Conservation (phyloP, 1,139 yeast genomes). For the Hansenula lynferdii region DNA sequence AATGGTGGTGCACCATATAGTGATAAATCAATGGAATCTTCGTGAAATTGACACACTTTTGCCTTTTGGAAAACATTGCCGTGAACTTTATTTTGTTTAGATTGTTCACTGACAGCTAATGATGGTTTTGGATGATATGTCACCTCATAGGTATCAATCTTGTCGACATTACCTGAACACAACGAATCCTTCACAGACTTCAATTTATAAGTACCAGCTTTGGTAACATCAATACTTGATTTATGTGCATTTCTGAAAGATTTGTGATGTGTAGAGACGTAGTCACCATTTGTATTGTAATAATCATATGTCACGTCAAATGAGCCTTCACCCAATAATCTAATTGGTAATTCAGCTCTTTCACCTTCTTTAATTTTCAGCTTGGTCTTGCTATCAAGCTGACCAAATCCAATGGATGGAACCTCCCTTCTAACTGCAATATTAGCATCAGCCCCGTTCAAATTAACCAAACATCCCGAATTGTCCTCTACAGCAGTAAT, state of each 20-base stretch:
- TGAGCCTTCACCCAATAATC: constrained; percentile 44
- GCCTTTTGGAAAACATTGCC: constrained; percentile 27
- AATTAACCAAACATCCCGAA: constrained; percentile 69
- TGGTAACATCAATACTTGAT: constrained; percentile 38
- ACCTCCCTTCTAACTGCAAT: constrained; percentile 63
- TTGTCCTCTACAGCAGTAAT: constrained; percentile 66
- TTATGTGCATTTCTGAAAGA: constrained; percentile 31
- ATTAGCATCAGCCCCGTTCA: constrained; percentile 51
- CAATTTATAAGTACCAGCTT: constrained; percentile 63
- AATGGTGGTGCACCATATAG: constrained; percentile 71
- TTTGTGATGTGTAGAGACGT: constrained; percentile 21
- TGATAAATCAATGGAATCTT: constrained; percentile 43
- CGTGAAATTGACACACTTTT: constrained; percentile 44
- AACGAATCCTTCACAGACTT: constrained; percentile 56
- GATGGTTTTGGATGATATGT: constrained; percentile 55
- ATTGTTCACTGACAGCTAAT: constrained; percentile 31
- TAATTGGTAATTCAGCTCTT: constrained; percentile 51
- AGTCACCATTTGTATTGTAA: constrained; percentile 26
- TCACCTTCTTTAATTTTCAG: constrained; percentile 59
- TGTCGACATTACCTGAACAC: constrained; percentile 58
- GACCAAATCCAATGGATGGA: constrained; percentile 50
- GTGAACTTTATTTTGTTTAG: constrained; percentile 21
- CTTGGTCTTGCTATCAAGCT: constrained; percentile 25
- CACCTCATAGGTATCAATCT: constrained; percentile 35
- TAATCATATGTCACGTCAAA: constrained; percentile 41